Evolutionary conservation across 2,329 filamentous ascomycete species (phyloP).

Genomic region (Grosmannia penicillata): DNA sequence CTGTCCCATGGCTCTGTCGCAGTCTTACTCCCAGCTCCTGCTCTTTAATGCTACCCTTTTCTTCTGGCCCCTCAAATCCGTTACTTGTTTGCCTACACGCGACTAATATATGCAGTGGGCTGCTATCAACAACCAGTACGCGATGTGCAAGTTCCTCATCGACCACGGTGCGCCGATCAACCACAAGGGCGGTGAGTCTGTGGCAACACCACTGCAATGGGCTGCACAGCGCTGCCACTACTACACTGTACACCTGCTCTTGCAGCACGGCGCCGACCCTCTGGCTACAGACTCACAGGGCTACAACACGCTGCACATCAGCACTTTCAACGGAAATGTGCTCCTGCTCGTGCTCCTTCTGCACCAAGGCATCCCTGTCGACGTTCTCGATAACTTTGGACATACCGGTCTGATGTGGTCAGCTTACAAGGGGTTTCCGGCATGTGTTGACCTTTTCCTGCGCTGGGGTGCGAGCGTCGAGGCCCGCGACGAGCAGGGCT

Average conservation of each 20-base stretch:
- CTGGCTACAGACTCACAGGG: slow-evolving; percentile 86
- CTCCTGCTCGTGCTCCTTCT: slow-evolving; percentile 78
- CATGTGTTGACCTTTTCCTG: slow-evolving; percentile 81
- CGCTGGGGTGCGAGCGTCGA: slow-evolving; percentile 94
- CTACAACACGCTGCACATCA: slow-evolving; percentile 95
- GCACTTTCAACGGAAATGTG: slow-evolving; percentile 92
- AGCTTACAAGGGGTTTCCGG: slow-evolving; percentile 90
- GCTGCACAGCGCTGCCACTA: slow-evolving; percentile 93
- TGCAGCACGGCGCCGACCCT: slow-evolving; percentile 84
- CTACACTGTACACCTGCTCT: slow-evolving; percentile 85
- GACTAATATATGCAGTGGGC: slow-evolving; percentile 77
- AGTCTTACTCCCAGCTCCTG: too few species aligned
- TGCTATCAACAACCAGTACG: slow-evolving; percentile 96
- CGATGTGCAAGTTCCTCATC: slow-evolving; percentile 91
- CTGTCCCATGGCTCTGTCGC: too few species aligned
- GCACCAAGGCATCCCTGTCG: slow-evolving; percentile 90
- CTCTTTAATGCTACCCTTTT: too few species aligned
- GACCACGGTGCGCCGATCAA: slow-evolving; percentile 79
- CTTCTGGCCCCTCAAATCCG: neutral
- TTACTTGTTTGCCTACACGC: neutral
- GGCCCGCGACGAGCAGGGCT: slow-evolving; percentile 77
- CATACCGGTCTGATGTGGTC: slow-evolving; percentile 98
- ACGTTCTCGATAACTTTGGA: slow-evolving; percentile 75
- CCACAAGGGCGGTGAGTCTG: slow-evolving; percentile 84
- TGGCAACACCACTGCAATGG: slow-evolving; percentile 92